phyloP scores from a whole-genome alignment of 116 monocot species.

The Cymodocea nodosa region DNA sequence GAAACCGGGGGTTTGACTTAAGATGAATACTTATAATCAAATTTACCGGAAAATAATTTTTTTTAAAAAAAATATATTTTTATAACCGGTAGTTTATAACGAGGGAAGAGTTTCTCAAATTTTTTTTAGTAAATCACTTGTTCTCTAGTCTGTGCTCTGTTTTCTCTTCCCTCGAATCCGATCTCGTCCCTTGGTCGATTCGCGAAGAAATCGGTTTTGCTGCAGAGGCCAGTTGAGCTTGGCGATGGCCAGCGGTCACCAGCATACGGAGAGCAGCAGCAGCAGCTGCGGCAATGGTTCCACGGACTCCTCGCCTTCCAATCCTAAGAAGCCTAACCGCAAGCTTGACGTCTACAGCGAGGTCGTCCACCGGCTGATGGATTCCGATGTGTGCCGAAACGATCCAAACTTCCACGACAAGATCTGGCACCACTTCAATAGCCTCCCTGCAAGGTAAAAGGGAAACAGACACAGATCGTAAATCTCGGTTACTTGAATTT shows the following conservation, averaged over 20 bases:
- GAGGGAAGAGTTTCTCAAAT: too few relatives aligned
- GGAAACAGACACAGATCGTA: not conserved
- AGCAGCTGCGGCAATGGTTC: slow-evolving; percentile 21
- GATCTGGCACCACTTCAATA: slow-evolving; percentile 76
- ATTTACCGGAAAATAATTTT: too few relatives aligned
- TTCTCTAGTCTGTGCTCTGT: too few relatives aligned
- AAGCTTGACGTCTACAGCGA: slow-evolving; percentile 57
- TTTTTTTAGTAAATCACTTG: too few relatives aligned
- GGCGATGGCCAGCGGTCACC: slow-evolving; percentile 2
- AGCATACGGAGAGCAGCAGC: slow-evolving; percentile 30
- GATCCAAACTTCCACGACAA: slow-evolving; percentile 45
- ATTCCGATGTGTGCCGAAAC: slow-evolving; percentile 22
- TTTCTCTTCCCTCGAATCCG: too few relatives aligned
- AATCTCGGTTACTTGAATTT: not conserved
- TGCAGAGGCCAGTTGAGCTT: not conserved
- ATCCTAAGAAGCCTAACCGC: slow-evolving; percentile 17
- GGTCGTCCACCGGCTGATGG: slow-evolving; percentile 48
- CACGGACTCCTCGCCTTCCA: slow-evolving; percentile 6
- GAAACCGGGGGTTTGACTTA: too few relatives aligned
- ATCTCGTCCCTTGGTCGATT: too few relatives aligned
- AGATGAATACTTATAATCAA: too few relatives aligned
- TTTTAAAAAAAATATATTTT: too few relatives aligned
- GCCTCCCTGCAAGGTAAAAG: slow-evolving; percentile 55
- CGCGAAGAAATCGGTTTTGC: too few relatives aligned
- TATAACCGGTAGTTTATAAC: too few relatives aligned